Evolutionary conservation across 2,329 filamentous ascomycete genomes (phyloP).

Genomic region (Talaromyces funiculosus): DNA sequence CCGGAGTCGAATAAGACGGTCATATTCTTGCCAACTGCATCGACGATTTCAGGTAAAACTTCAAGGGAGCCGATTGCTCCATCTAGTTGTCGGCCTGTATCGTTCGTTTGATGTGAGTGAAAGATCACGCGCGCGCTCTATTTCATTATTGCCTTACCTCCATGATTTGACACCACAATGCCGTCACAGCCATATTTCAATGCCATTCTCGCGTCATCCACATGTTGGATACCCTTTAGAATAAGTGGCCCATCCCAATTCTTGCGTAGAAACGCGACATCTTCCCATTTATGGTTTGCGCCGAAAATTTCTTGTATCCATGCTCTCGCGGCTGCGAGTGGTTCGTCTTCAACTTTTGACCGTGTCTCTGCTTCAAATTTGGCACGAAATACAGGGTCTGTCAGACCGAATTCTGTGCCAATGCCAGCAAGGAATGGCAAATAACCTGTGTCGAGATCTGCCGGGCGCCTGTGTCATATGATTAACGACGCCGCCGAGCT

Average conservation of each 20-base stretch:
- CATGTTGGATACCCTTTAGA: conserved; percentile 12
- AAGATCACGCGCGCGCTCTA: not conserved
- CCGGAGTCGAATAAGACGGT: conserved; percentile 12
- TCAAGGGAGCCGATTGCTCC: conserved; percentile 42
- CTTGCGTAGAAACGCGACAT: conserved; percentile 53
- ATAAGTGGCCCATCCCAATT: conserved; percentile 52
- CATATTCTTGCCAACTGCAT: conserved; percentile 12
- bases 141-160: conserved; percentile 31
- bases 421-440: conserved; percentile 53
- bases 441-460: conserved; percentile 56
- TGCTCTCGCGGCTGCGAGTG: conserved; percentile 45
- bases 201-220: conserved; percentile 11
- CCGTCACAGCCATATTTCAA: conserved; percentile 22
- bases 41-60: conserved; percentile 53
- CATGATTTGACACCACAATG: conserved; percentile 39
- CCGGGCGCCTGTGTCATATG: conserved; percentile 43
- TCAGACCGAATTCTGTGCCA: conserved; percentile 59
- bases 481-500: not conserved
- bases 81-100: conserved; percentile 39
- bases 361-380: conserved; percentile 51
- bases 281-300: conserved; percentile 54
- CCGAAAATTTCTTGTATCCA: conserved; percentile 51
- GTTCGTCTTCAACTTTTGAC: conserved; percentile 43
- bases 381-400: conserved; percentile 59
- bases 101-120: not conserved